Percentiles rank a stretch among this genome's conserved stretches.
Evolutionary conservation across 2,329 filamentous ascomycete species (phyloP).

Genomic region (Colletotrichum somersetense): DNA sequence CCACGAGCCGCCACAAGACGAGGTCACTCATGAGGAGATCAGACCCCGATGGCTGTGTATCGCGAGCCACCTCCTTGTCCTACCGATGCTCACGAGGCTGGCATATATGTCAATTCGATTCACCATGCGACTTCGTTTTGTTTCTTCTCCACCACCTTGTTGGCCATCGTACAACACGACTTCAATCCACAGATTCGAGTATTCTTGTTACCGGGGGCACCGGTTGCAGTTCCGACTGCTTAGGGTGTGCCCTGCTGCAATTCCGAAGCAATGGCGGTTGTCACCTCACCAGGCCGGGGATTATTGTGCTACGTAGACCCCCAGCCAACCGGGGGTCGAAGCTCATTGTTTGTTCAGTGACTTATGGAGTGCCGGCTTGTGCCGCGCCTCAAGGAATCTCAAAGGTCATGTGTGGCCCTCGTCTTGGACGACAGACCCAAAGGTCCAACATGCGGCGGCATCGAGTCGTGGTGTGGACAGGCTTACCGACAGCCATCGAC

Average conservation of each 20-base stretch:
- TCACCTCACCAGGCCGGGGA: not conserved
- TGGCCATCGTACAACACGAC: constrained; percentile 5
- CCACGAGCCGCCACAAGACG: constrained; percentile 13
- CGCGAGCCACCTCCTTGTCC: constrained; percentile 9
- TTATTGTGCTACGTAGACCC: constrained; percentile 1
- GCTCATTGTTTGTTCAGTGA: not conserved
- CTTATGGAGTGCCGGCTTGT: constrained; percentile 14
- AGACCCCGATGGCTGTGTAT: constrained; percentile 12
- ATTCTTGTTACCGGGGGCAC: constrained; percentile 5
- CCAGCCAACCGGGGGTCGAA: not conserved
- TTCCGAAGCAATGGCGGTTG: constrained; percentile 14
- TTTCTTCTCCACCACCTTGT: not conserved
- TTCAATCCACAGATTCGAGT: not conserved
- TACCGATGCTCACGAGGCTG: constrained; percentile 17
- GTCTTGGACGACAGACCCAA: not conserved
- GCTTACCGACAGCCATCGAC: constrained; percentile 22
- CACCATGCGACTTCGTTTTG: not conserved
- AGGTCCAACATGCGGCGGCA: not conserved
- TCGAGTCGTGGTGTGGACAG: not conserved
- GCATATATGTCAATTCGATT: constrained; percentile 12
- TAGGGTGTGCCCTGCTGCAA: not conserved
- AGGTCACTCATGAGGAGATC: not conserved
- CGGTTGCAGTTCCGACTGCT: constrained; percentile 13
- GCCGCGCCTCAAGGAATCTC: not conserved
- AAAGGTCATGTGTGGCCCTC: too few species aligned